Conservation (phyloP, 1,139 yeast species). For the Debaryomyces sp. region DNA sequence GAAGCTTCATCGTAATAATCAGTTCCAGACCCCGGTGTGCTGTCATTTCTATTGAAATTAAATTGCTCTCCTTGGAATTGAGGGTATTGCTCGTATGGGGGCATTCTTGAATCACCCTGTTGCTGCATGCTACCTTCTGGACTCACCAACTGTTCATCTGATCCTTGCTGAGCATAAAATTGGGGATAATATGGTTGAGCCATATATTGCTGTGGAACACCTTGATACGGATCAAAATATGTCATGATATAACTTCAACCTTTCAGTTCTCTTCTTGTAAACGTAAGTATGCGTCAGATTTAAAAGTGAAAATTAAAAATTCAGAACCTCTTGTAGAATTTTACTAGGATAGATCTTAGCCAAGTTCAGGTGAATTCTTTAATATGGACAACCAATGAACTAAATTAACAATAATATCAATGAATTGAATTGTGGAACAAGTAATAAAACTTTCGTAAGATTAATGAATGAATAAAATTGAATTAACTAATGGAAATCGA, state of each 20-base stretch:
- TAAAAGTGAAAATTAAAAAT: background rate
- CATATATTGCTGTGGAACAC: conserved; percentile 42
- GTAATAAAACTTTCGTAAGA: background rate
- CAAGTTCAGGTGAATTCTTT: background rate
- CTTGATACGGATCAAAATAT: conserved; percentile 49
- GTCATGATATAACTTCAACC: conserved; percentile 31
- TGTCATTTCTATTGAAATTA: conserved; percentile 15
- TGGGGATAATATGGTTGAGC: conserved; percentile 40
- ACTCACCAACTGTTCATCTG: conserved; percentile 13
- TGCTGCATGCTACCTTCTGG: background rate
- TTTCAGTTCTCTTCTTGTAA: background rate
- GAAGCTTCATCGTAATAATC: conserved; percentile 31
- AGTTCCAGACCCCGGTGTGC: conserved; percentile 20
- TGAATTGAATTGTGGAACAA: background rate
- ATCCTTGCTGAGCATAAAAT: conserved; percentile 28
- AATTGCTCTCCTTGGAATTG: conserved; percentile 18
- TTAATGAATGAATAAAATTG: conserved; percentile 1
- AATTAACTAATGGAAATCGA: background rate
- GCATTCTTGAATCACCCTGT: conserved; percentile 7
- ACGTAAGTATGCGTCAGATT: background rate
- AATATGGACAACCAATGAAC: background rate
- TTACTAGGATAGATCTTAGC: background rate
- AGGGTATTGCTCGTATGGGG: conserved; percentile 18
- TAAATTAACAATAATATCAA: background rate
- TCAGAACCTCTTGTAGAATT: background rate